Evolutionary conservation across 2,329 filamentous ascomycete species (phyloP).

Genomic region (Orbilia ellipsospora): DNA sequence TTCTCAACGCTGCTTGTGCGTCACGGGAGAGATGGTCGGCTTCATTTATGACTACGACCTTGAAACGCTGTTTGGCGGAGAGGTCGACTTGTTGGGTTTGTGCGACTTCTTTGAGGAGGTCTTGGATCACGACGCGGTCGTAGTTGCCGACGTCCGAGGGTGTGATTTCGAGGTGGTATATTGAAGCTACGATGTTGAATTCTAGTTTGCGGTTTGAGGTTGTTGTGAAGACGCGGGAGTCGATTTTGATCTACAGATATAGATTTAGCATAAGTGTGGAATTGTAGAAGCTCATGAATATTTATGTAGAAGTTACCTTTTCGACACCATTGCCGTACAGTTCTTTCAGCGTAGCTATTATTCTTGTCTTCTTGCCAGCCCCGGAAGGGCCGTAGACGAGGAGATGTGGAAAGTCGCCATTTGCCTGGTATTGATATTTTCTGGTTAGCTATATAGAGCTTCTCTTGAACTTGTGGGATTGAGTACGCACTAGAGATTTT

Average conservation of each 20-base stretch:
- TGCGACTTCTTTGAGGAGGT: constrained; percentile 95
- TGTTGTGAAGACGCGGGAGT: constrained; percentile 95
- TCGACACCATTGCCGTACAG: constrained; percentile 97
- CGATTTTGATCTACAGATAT: constrained; percentile 82
- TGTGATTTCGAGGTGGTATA: constrained; percentile 98
- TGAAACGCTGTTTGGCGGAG: constrained; percentile 89
- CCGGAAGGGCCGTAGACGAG: constrained; percentile 97
- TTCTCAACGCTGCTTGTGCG: constrained; percentile 90
- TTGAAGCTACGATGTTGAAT: constrained; percentile 97
- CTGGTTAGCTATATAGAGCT: constrained; percentile 53
- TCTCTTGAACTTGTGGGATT: not conserved
- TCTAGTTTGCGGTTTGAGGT: constrained; percentile 96
- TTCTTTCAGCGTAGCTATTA: constrained; percentile 93
- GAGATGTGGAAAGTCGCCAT: constrained; percentile 97
- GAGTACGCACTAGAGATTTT: constrained; percentile 75
- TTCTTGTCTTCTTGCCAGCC: constrained; percentile 96
- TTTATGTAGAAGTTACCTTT: constrained; percentile 65
- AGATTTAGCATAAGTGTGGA: not conserved
- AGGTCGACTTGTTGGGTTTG: constrained; percentile 99
- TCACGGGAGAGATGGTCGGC: constrained; percentile 93
- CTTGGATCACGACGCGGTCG: constrained; percentile 94
- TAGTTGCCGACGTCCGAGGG: constrained; percentile 97
- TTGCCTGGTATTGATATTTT: constrained; percentile 71
- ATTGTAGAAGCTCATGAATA: not conserved
- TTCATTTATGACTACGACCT: constrained; percentile 99